Base-by-base conservation (phyloP, 2,329 filamentous ascomycete species). In the Biscogniauxia mediterranea region DNA sequence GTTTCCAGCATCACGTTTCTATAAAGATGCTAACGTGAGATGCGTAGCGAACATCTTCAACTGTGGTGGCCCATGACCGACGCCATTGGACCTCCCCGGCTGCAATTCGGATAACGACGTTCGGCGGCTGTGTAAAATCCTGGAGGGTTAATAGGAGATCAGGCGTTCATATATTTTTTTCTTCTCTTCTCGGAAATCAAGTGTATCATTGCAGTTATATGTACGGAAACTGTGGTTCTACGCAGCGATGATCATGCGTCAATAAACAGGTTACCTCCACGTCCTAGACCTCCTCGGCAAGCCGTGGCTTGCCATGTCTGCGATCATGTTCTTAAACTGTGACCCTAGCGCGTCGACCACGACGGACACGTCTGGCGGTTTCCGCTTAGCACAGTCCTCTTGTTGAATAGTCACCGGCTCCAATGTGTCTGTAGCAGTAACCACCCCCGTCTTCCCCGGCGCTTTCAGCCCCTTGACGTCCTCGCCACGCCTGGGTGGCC, bases 401-500 rank as follows among this genome's bases (percentile, higher is more conserved):
- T 74, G 68, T 26, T 70, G 62, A 2, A 70, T 64, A 23, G 69
- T 66, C 7, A 62, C 66, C 5, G 65, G 62, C n/a, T 71, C 69
- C 26, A 68, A 70, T 4, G 59, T 53, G 1, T 68, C 69, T 1
- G 66, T 70, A 8, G 68, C 74, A 0, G 70, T 71, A 9, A 66
- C 56, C 0, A 76, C 71, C 5, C 75, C 77, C 0, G 74, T 76
- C 69, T 82, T 84, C 5, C 81, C 81, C 69, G 75, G 74, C 5
- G 76, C 75, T 50, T 75, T 73, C 23, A 70, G 64, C 50, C 76
- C 73, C 70, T 78, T 82, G 26, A 85, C 81, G 19, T 86, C 83
- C 38, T 76, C 80, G 15, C 85, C 85, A 7, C 65, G 71, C 0
- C 89, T 80, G 0, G 88, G 73, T 1, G 79, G 77, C 0, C 88